Conservation (phyloP, 148 eudicot genomes). For the Dysphania ambrosioides region DNA sequence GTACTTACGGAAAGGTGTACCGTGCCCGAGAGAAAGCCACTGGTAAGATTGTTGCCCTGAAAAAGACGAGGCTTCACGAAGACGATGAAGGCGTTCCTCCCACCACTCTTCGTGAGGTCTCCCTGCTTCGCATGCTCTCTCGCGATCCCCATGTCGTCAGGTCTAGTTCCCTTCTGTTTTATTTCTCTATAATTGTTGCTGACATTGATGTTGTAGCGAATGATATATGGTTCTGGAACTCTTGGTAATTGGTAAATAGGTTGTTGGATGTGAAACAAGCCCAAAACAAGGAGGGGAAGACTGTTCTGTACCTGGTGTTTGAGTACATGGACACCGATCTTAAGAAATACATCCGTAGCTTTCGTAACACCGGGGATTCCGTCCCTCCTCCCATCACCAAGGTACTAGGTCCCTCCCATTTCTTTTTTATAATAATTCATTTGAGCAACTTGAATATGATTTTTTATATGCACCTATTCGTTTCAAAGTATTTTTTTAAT, state of each 20-base stretch:
- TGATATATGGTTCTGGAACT: neutral
- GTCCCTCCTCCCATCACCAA: constrained; percentile 60
- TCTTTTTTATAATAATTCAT: no score
- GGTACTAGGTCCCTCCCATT: no score
- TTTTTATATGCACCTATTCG: no score
- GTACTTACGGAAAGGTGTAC: constrained; percentile 93
- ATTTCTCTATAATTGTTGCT: neutral
- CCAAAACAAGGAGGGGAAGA: constrained; percentile 88
- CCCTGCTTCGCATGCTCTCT: constrained; percentile 86
- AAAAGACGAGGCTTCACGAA: constrained; percentile 88
- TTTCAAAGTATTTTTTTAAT: no score
- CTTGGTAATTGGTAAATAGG: constrained; percentile 29
- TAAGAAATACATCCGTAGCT: constrained; percentile 77
- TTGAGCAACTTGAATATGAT: no score
- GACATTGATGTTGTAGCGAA: no score
- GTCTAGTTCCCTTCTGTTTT: constrained; percentile 26
- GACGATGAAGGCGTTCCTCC: constrained; percentile 98
- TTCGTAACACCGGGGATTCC: constrained; percentile 53
- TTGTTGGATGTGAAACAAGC: constrained; percentile 96
- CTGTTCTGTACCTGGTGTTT: constrained; percentile 88
- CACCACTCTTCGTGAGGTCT: constrained; percentile 91
- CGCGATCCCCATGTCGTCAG: constrained; percentile 88
- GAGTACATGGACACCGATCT: constrained; percentile 98
- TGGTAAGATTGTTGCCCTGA: constrained; percentile 88
- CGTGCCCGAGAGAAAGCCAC: constrained; percentile 78